Conservation (phyloP, 768 basidiomycete genomes). For the Russula virescens region DNA sequence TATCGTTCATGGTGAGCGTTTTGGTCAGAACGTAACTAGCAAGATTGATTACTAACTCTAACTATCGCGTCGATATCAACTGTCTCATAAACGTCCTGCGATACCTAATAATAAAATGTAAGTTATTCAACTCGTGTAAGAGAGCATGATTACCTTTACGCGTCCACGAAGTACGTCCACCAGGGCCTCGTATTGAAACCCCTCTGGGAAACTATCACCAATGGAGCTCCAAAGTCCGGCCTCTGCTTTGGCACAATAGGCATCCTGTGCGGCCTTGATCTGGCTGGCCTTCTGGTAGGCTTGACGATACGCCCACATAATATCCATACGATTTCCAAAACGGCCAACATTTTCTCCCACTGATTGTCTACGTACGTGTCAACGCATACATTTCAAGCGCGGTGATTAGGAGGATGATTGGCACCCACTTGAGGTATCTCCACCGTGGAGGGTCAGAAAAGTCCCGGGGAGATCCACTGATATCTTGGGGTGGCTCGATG, state of each 20-base stretch:
- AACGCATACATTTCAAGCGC: background rate
- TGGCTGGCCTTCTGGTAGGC: slow-evolving; percentile 73
- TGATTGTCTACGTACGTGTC: slow-evolving; percentile 32
- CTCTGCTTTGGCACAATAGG: slow-evolving; percentile 60
- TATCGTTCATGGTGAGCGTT: slow-evolving; percentile 27
- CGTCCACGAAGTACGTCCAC: slow-evolving; percentile 81
- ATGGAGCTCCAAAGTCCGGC: slow-evolving; percentile 37
- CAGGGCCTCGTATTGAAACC: slow-evolving; percentile 64
- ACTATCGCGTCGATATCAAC: slow-evolving; percentile 71
- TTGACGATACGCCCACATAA: slow-evolving; percentile 69
- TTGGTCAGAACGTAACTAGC: background rate
- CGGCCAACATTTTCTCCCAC: slow-evolving; percentile 13
- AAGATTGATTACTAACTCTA: slow-evolving; percentile 41
- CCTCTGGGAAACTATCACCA: slow-evolving; percentile 56
- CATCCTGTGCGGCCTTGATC: slow-evolving; percentile 63
- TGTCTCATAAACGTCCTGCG: slow-evolving; percentile 65
- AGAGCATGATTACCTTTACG: slow-evolving; percentile 55
- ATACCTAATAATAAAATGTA: slow-evolving; percentile 37
- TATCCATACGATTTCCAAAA: slow-evolving; percentile 58
- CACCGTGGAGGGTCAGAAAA: slow-evolving; percentile 47
- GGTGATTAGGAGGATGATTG: background rate
- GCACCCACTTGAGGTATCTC: slow-evolving; percentile 73
- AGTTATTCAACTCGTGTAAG: background rate
- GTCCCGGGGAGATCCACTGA: slow-evolving; percentile 43
- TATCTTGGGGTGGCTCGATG: slow-evolving; percentile 70